Evolutionary conservation across 2,329 filamentous ascomycete genomes (phyloP).

Genomic region (Samsoniella hepiali): DNA sequence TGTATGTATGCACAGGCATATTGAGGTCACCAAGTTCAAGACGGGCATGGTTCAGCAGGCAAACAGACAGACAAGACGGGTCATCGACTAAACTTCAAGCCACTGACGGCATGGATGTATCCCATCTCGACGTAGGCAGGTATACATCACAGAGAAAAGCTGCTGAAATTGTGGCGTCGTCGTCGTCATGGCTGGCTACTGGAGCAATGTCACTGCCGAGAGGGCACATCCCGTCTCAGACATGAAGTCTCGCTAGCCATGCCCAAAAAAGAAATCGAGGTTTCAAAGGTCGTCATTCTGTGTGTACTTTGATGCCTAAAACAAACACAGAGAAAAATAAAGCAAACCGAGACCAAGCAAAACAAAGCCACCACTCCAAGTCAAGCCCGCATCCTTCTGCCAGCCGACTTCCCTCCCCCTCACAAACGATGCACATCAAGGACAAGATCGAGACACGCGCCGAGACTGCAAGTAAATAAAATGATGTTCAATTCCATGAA

Average conservation of each 20-base stretch:
- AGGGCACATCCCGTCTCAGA: neutral
- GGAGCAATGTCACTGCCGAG: no score
- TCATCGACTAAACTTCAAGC: no score
- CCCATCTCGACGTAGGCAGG: no score
- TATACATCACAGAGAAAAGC: no score
- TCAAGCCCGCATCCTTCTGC: neutral
- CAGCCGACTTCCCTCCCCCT: neutral
- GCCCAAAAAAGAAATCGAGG: neutral
- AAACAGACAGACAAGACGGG: no score
- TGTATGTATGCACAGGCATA: no score
- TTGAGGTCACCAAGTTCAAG: no score
- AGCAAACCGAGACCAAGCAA: neutral
- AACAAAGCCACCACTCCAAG: neutral
- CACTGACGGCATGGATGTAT: no score
- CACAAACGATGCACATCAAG: neutral
- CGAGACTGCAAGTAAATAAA: conserved; percentile 4
- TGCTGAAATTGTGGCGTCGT: no score
- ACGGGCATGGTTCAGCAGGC: no score
- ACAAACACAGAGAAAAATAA: neutral
- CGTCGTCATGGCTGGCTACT: no score
- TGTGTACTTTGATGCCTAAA: neutral
- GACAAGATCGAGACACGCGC: neutral
- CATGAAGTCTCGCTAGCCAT: conserved; percentile 1
- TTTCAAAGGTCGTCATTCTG: neutral
- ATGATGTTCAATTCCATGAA: conserved; percentile 4